Evolutionary conservation across 495 filamentous ascomycete species (phyloP), one percentile per base, ranked within the genome.

Genomic region (Eremomyces bilateralis): DNA sequence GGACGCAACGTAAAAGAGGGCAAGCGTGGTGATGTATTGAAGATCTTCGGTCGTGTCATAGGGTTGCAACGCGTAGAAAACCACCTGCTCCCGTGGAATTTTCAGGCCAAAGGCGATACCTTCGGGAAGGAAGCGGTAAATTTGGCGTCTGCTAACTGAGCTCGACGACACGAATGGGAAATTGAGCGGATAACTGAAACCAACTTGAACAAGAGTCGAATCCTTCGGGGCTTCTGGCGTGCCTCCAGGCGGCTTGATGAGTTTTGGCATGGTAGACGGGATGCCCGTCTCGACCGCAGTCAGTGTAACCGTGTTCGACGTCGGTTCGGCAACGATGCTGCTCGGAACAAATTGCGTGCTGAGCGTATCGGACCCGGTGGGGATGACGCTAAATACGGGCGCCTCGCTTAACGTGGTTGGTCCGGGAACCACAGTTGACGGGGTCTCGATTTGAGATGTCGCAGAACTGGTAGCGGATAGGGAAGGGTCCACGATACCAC

Each of bases 11-110:
- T 67, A 84, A 18, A 70, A 65, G 42, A 74, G 53, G 19, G 79
- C 82, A 27, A 90, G 53, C 1, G 84, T 94, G 2, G 82, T 83
- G 43, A 90, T 69, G 57, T 76, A 97, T 20, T 77, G 76, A 20
- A 75, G 58, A 29, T 53, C 64, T 24, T 54, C 46, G 15, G 61
- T 64, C 12, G 80, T 91, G 49, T 93, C 73, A 51, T 77, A 72
- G 5, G 88, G 82, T 40, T 71, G 58, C 32, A 97, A 67, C 33
- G 65, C 69, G 38, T 70, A 64, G 64, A 92, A 80, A 15, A 56
- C 49, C 15, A 80, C 59, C 31, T 77, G 55, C 8, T 10, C 6
- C 10, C 6, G 16, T 8, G 30, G 30, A 4, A 50, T 38, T 5
- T 56, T 53, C 16, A 76, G 56, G 25, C 73, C 79, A 34, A 73